Conservation (phyloP, 2,329 filamentous ascomycete species). For the Aspergillus glaucus region DNA sequence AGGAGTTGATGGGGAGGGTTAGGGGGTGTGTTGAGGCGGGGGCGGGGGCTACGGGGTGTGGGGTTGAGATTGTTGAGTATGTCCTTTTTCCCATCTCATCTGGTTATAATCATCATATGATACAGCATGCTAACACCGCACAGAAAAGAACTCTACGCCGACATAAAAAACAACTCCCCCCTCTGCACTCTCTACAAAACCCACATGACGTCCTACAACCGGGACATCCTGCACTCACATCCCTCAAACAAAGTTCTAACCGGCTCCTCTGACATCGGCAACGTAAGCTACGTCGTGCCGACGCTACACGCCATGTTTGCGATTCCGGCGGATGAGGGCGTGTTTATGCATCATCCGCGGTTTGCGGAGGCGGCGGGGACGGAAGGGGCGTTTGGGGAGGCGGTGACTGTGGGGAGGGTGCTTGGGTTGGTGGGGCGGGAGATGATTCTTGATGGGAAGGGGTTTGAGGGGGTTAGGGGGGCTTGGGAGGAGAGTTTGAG, state of each 20-base stretch:
- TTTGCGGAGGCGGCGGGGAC: conserved; percentile 44
- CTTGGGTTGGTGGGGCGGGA: conserved; percentile 37
- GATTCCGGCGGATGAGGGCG: conserved; percentile 35
- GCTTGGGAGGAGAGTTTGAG: conserved; percentile 22
- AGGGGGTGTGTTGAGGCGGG: conserved; percentile 31
- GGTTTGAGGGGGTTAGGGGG: conserved; percentile 16
- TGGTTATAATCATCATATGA: not conserved
- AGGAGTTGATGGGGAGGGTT: conserved; percentile 21
- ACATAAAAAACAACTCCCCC: conserved; percentile 42
- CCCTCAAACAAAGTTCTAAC: conserved; percentile 30
- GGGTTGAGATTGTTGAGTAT: conserved; percentile 27
- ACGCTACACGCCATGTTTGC: conserved; percentile 46
- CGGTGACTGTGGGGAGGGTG: conserved; percentile 41
- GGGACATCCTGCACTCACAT: conserved; percentile 31
- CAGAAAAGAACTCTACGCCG: conserved; percentile 34
- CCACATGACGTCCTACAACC: conserved; percentile 39
- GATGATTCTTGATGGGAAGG: conserved; percentile 16
- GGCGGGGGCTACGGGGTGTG: conserved; percentile 30
- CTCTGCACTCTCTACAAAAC: conserved; percentile 41
- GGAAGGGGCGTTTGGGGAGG: conserved; percentile 35
- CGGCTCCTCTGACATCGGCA: conserved; percentile 45
- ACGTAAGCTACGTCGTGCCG: conserved; percentile 44
- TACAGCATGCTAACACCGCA: not conserved
- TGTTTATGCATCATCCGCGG: conserved; percentile 31
- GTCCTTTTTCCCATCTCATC: not conserved